Evolutionary conservation across 2,329 filamentous ascomycete genomes (phyloP), one percentile per base, ranked within the genome.

Genomic region (Venturia pyrina): DNA sequence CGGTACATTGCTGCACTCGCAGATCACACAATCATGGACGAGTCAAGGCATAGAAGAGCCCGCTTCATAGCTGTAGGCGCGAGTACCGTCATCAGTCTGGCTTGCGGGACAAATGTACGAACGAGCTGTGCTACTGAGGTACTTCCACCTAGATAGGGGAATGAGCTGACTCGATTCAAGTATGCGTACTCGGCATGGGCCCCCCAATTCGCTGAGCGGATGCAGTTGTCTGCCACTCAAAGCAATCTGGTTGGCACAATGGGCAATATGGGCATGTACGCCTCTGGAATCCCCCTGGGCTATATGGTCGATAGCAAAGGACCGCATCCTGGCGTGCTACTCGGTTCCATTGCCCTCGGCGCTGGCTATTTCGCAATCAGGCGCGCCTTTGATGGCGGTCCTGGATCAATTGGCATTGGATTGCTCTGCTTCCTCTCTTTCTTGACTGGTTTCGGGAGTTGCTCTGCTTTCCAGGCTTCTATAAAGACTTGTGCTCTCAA

Each of bases 101-200:
- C 93, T 68, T 96, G 93, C 76, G 95, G 95, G 68, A 96, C 93
- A 69, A 97, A 97, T 77, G 92, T 96, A 78, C 72, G 86, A 21
- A 7, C 48, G 24, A 41, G 21, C 62, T 19, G 17, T 40, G 48
- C 32, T 19, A 59, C 21, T 44, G 2, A 28, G 28, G 28, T 28
- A 28, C 28, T 28, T 28, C 28, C 4, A 28, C 28, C 28, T 40
- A 48, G 7, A 43, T 56, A 43, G 21, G 48, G 10, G n/a, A 24
- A 46, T 3, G 34, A 10, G 46, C 53, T 59, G 43, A 60, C 50
- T 60, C 76, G 63, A 44, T 19, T 63, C 48, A 62, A 97, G 91
- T 98, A 99, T 85, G 93, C 93, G 74, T 99, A 97, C 78, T 97
- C 92, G 65, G 93, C 93, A 77, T 99, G 95, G 93, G 92, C 91